Base-by-base conservation (phyloP, 2,329 filamentous ascomycete species). In the Fusarium luffae region DNA sequence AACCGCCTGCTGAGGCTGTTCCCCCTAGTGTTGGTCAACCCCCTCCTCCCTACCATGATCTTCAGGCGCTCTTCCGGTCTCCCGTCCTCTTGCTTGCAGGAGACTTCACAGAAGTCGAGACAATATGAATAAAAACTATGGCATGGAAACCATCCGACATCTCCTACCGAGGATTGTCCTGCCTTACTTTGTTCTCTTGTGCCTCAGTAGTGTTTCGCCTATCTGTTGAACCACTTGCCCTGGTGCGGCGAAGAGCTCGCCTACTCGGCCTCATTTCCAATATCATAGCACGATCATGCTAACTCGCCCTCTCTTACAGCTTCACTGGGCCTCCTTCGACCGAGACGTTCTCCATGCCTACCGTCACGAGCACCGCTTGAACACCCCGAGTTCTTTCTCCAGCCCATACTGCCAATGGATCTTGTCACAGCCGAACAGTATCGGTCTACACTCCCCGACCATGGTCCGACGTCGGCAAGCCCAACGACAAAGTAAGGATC, bases 391-490 rank as follows among this genome's bases (percentile, higher is more conserved):
- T 40, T 87, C 91, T 62, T 95, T 93, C 80, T 86, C 84, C 59
- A 88, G 84, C 73, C 84, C 86, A 44, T 90, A 89, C 78, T 86
- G 88, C 74, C 84, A 89, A 73, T 85, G 86, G 78, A 83, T 91
- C 14, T 83, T 92, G 43, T 85, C 87, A 9, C 84, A 86, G 80
- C 83, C 88, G 74, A 81, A 84, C 72, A 85, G 89, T 78, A 89
- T 94, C 71, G 92, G 92, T 34, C 82, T 87, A 63, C 87, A 90
- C 79, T 93, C 91, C 18, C 92, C 92, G 8, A 94, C 92, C 25
- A 93, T 94, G 89, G 88, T 89, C 44, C 83, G 90, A 61, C 86
- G 85, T 72, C 88, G 87, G 70, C 84, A 88, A 48, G 85, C 89
- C 74, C 83, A 90, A 54, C 85, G 91, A 57, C 89, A 94, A 77